These are phyloP conservation scores for Blastocladiella britannica DNA, from an alignment of 192 early-diverging fungal species.

Conservation along the genomic window DNA sequence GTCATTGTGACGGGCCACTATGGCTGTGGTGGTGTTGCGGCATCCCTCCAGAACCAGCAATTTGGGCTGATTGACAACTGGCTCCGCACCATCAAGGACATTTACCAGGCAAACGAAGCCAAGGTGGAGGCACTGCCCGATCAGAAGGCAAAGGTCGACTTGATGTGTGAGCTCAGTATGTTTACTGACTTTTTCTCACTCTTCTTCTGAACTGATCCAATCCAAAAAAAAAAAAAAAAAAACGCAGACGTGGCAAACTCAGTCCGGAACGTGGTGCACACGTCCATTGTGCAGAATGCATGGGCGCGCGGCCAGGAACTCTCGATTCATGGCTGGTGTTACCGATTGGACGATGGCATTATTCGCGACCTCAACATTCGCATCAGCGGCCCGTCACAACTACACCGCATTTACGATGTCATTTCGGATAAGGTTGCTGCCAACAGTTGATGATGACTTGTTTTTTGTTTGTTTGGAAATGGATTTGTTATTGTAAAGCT, in stretches of 20 bases:
- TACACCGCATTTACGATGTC: not conserved
- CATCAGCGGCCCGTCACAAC: not conserved
- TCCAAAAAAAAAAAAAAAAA: conserved; percentile 23
- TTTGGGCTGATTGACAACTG: conserved; percentile 75
- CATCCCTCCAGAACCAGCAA: conserved; percentile 33
- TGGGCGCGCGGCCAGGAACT: conserved; percentile 52
- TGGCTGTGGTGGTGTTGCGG: conserved; percentile 53
- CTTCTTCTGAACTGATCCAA: conserved; percentile 9
- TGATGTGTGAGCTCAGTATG: conserved; percentile 14
- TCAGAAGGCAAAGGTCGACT: conserved; percentile 10
- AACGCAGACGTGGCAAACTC: conserved; percentile 43
- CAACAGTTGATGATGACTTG: too few species aligned
- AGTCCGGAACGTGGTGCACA: conserved; percentile 46
- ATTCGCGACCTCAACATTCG: not conserved
- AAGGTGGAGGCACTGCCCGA: conserved; percentile 19
- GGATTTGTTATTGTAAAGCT: too few species aligned
- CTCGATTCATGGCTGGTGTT: conserved; percentile 51
- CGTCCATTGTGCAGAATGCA: conserved; percentile 60
- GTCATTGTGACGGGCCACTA: conserved; percentile 50
- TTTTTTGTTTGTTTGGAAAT: too few species aligned
- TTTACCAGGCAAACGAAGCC: conserved; percentile 37
- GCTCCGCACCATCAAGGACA: conserved; percentile 68
- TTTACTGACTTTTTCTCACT: not conserved
- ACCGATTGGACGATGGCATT: conserved; percentile 24
- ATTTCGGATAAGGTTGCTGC: not conserved